phyloP scores from a whole-genome alignment of 306 rosid species.

The Gleditsia sinensis region DNA sequence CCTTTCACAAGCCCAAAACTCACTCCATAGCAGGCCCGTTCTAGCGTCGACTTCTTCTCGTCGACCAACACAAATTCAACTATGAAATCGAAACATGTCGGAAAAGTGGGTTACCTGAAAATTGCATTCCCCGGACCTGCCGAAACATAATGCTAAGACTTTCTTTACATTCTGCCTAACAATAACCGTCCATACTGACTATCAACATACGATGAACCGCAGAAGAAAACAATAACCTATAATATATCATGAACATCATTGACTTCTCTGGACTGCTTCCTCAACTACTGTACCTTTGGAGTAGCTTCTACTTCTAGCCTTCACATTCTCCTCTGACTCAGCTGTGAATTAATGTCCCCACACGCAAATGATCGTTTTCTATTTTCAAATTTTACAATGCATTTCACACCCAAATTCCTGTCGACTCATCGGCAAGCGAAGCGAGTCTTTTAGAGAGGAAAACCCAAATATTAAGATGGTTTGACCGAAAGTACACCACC shows the following conservation, averaged over 20 bases:
- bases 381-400: neutral
- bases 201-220: too few species aligned
- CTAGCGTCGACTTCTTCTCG: neutral
- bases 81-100: neutral
- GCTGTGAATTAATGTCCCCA: neutral
- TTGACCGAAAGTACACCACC: too few species aligned
- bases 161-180: neutral
- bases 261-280: neutral
- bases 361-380: neutral
- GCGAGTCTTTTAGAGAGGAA: too few species aligned
- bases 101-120: neutral
- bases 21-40: neutral
- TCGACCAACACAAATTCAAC: neutral
- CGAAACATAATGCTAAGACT: neutral
- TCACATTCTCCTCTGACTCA: neutral
- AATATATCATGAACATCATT: neutral
- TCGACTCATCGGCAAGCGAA: too few species aligned
- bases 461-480: too few species aligned
- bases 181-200: too few species aligned
- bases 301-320: neutral
- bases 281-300: neutral
- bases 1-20: neutral
- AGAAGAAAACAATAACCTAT: too few species aligned
- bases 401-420: too few species aligned
- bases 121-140: neutral